Base-by-base conservation (phyloP, 1,139 yeast species). In the Blastobotrys niveus region DNA sequence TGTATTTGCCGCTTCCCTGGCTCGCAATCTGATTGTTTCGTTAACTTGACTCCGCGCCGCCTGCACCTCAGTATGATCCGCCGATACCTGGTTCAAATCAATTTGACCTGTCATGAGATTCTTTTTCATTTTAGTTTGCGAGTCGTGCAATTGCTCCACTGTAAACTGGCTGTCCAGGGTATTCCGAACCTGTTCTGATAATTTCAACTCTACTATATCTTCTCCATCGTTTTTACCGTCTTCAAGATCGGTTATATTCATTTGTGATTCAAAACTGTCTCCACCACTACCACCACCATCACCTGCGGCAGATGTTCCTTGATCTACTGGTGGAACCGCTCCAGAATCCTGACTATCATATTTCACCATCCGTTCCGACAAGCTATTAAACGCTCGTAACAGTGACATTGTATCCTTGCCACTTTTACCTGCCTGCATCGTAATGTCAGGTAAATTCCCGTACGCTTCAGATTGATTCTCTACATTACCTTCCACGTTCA, bases 381-480 rank as follows among this genome's bases (percentile, higher is more conserved):
- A 69, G 49, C 87, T 76, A 63, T 91, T 91, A 94, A 89, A 88
- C 50, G 95, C 86, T 54, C 82, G 75, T 69, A 91, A 73, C 30
- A 88, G 79, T 10, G 85, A 78, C 18, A 86, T 73, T 62, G 84
- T 73, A 52, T 82, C 87, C 30, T 77, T 77, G 45, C 79, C 79
- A 35, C 72, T 73, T 29, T 70, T 71, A 4, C 68, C 57, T 20
- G 68, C 59, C 36, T 82, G 76, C 96, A 89, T 89, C 7, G 97
- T 89, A 48, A 85, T 70, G 63, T 89, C 97, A 0, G 96, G 96
- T 32, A 74, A 70, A 59, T 87, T 86, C 0, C 96, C 97, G 45
- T 76, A 64, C 52, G 72, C 77, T 45, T 81, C 82, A 0, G 95
- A 76, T 61, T 85, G 86, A 60, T 89, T 95, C 46, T 81, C 84